These are phyloP conservation scores for Clitoria ternatea DNA, from an alignment of 306 rosid genomes.

Conservation along the genomic window DNA sequence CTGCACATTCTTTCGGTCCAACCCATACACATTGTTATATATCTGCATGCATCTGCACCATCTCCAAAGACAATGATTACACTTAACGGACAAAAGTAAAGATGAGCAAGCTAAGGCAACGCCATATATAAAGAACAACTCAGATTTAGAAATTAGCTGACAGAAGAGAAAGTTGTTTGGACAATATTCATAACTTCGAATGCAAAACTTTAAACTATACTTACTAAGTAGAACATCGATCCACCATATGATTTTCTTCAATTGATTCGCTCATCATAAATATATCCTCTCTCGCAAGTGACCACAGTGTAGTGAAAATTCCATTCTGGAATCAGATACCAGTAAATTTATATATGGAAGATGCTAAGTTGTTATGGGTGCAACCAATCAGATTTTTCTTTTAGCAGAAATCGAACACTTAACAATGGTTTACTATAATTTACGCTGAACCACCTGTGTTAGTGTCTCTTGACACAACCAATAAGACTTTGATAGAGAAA, in stretches of 20 bases:
- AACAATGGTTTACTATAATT: no score
- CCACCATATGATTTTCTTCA: neutral
- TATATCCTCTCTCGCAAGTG: neutral
- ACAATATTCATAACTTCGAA: neutral
- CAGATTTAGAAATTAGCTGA: neutral
- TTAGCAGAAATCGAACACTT: no score
- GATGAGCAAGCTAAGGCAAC: neutral
- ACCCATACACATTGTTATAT: neutral
- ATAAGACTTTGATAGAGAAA: no score
- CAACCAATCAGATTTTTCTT: no score
- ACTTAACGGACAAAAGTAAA: neutral
- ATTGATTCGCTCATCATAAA: neutral
- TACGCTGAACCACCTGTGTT: no score
- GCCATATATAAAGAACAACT: neutral
- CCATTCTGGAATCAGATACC: neutral
- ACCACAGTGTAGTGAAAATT: neutral
- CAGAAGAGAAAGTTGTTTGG: neutral
- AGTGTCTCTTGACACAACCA: no score
- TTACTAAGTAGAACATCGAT: neutral
- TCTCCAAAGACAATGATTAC: slow-evolving; percentile 9
- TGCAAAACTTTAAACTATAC: neutral
- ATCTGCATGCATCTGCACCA: neutral
- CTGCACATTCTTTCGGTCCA: slow-evolving; percentile 23
- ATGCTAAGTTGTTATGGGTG: no score
- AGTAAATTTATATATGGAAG: neutral